phyloP scores from a whole-genome alignment of 495 filamentous ascomycete genomes.

The Aspergillus incahuasiensis region DNA sequence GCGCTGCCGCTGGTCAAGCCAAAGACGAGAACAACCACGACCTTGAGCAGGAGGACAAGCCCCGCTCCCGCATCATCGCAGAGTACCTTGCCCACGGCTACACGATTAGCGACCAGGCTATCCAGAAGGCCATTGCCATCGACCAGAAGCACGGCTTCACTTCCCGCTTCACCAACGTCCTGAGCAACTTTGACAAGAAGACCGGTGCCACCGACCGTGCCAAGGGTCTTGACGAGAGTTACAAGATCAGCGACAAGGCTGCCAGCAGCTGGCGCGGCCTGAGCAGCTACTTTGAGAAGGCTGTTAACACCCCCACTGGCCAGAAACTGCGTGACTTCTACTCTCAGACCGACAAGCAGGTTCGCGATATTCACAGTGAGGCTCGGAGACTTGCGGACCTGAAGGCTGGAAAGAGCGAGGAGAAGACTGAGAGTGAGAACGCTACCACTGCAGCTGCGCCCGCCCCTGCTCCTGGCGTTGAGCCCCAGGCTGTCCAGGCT shows the following conservation, averaged over 20 bases:
- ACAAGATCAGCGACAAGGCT: conserved; percentile 66
- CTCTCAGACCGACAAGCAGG: conserved; percentile 71
- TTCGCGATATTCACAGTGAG: conserved; percentile 88
- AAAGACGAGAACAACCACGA: conserved; percentile 55
- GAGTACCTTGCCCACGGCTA: conserved; percentile 97
- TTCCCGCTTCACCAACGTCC: conserved; percentile 64
- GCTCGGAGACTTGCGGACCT: conserved; percentile 80
- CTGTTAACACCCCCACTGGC: conserved; percentile 76
- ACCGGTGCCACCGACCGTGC: conserved; percentile 77
- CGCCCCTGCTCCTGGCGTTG: conserved; percentile 13
- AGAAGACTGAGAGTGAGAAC: conserved; percentile 38
- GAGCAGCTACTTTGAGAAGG: conserved; percentile 87
- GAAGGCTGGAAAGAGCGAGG: conserved; percentile 64
- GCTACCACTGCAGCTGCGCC: conserved; percentile 19
- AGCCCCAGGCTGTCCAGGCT: conserved; percentile 21
- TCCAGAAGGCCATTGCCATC: conserved; percentile 79
- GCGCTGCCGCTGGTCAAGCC: conserved; percentile 41
- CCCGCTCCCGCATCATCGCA: conserved; percentile 82
- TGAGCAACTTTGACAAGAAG: conserved; percentile 73
- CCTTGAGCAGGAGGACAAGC: conserved; percentile 91
- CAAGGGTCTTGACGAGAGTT: conserved; percentile 66
- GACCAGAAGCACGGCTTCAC: conserved; percentile 89
- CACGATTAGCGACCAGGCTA: conserved; percentile 73
- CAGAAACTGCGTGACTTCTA: conserved; percentile 85
- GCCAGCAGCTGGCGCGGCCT: conserved; percentile 61